Percentiles rank a stretch among this genome's conserved stretches.
phyloP scores from a whole-genome alignment of 1,284 basidiomycete species.

The Clitocybe nebularis region DNA sequence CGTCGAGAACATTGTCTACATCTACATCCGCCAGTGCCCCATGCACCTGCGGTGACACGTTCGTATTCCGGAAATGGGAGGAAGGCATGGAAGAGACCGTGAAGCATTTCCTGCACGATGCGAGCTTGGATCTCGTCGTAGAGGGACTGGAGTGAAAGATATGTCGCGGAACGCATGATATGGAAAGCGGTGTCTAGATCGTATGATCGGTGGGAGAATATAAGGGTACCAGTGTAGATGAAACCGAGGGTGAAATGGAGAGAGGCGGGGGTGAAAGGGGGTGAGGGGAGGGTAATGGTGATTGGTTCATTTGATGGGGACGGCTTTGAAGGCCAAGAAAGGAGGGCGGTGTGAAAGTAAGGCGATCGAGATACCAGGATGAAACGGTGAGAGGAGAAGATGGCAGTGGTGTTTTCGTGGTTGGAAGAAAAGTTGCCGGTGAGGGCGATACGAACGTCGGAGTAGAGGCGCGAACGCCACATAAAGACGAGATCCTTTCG shows the following conservation, averaged over 20 bases:
- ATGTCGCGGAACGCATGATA: conserved; percentile 81
- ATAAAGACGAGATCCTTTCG: conserved; percentile 91
- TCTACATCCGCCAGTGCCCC: conserved; percentile 75
- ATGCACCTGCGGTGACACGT: conserved; percentile 62
- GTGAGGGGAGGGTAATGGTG: conserved; percentile 76
- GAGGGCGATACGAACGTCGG: conserved; percentile 81
- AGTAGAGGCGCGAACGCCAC: conserved; percentile 92
- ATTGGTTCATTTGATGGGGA: conserved; percentile 36
- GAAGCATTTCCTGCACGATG: conserved; percentile 82
- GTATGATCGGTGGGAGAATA: conserved; percentile 90
- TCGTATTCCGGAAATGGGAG: conserved; percentile 75
- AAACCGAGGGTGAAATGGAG: conserved; percentile 94
- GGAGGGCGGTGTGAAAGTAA: conserved; percentile 79
- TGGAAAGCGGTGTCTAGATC: conserved; percentile 91
- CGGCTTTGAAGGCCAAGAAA: conserved; percentile 47
- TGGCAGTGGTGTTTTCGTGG: conserved; percentile 67
- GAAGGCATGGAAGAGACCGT: conserved; percentile 82
- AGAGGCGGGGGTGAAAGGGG: conserved; percentile 93
- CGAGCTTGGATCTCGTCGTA: conserved; percentile 78
- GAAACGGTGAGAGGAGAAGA: conserved; percentile 91
- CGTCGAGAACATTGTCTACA: conserved; percentile 79
- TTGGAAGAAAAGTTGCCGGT: conserved; percentile 60
- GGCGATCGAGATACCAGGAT: conserved; percentile 86
- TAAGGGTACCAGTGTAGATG: conserved; percentile 90
- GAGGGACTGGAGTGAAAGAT: conserved; percentile 76